Evolutionary conservation across 1,284 basidiomycete species (phyloP), one percentile per base, ranked within the genome.

Genomic region (Phaffia rhodozyma): DNA sequence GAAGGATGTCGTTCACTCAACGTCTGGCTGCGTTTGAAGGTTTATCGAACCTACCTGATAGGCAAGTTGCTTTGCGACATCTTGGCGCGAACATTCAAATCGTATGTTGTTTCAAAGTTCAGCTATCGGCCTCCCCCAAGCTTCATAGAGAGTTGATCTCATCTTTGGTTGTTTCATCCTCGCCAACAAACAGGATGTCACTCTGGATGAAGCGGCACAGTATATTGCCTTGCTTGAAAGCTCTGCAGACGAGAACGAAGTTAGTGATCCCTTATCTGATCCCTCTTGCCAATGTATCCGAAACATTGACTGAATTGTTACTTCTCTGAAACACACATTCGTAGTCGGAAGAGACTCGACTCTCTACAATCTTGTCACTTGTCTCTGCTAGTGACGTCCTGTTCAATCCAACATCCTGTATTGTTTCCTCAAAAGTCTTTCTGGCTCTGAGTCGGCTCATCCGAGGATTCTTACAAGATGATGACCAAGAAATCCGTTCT

Each of bases 291-390:
- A 2, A 29, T 25, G 6, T n/a, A 47, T 20, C n/a, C 1, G n/a
- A 20, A 2, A 47, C 52, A 6, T 25, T 43, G 38, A 4, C 53
- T n/a, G 21, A 1, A 11, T 21, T 25, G 3, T 23, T 49, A 5
- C 13, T 58, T 57, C 34, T 34, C 16, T 7, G 38, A 43, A 5
- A 20, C 23, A n/a, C 54, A 29, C n/a, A 20, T 48, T 47, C 21
- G 3, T 50, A 62, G 61, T 62, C 61, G 21, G 61, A 55, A 29
- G 53, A 55, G 21, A 50, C 25, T n/a, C 54, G 61, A 5, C 54
- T 56, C 21, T 18, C 61, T 20, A 54, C 55, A 30, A 18, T 56
- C 1, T 6, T 34, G 30, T 30, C 61, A 11, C 54, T 62, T 20
- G 23, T 34, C 9, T 27, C 54, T 25, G 30, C 57, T 21, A 30